Percentiles rank a stretch among this genome's conserved stretches.
Evolutionary conservation across 1,284 basidiomycete species (phyloP).

Genomic region (Ceratobasidium sp.): DNA sequence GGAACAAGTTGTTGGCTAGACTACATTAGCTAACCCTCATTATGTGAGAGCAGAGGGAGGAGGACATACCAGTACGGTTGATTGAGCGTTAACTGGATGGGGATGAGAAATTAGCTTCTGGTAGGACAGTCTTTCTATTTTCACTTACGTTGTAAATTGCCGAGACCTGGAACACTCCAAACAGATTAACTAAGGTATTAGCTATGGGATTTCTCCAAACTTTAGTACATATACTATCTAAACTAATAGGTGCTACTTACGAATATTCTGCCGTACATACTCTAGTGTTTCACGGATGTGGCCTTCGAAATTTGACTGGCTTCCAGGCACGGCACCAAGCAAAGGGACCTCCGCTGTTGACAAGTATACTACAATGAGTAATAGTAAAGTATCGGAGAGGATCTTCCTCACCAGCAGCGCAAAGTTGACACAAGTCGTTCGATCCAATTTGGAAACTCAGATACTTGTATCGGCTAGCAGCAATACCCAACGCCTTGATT

Average conservation of each 20-base stretch:
- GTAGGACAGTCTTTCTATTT: no score
- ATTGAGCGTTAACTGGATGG: constrained; percentile 11
- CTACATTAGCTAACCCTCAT: no score
- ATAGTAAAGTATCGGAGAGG: no score
- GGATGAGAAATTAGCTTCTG: no score
- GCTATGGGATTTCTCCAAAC: no score
- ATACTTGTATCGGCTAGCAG: constrained; percentile 56
- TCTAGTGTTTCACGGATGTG: constrained; percentile 56
- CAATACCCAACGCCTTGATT: constrained; percentile 51
- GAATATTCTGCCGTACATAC: constrained; percentile 54
- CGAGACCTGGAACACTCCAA: constrained; percentile 57
- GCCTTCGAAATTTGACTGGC: constrained; percentile 55
- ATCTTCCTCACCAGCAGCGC: constrained; percentile 53
- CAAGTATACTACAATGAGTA: neutral
- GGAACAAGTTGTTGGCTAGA: constrained; percentile 51
- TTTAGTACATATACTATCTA: no score
- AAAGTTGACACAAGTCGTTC: constrained; percentile 60
- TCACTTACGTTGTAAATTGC: constrained; percentile 56
- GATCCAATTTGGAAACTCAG: constrained; percentile 59
- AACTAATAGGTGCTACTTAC: constrained; percentile 54
- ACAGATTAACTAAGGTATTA: constrained; percentile 49
- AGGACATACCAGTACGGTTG: constrained; percentile 55
- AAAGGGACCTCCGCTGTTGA: constrained; percentile 50
- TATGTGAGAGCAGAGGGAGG: no score
- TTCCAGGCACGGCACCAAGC: no score